These are phyloP conservation scores for Fusarium continuum DNA, from an alignment of 2,329 filamentous ascomycete genomes.

Conservation along the genomic window DNA sequence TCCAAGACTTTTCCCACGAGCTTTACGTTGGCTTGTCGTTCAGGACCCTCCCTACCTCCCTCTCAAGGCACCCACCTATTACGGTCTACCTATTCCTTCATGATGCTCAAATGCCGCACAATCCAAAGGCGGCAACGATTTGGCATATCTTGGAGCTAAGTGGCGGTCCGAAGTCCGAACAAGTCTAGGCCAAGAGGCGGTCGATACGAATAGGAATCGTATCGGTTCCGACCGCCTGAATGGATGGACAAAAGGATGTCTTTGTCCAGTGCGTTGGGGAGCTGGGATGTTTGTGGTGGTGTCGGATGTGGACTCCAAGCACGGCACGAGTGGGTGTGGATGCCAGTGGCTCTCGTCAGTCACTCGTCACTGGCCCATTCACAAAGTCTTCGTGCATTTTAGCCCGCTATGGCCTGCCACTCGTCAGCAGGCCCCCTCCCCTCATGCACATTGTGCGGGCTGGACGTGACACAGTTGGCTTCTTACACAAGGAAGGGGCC, in stretches of 20 bases:
- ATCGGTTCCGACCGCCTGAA: constrained; percentile 15
- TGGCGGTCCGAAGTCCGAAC: constrained; percentile 26
- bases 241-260: constrained; percentile 36
- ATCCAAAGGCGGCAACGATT: constrained; percentile 17
- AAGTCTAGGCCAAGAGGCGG: constrained; percentile 22
- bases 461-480: constrained; percentile 34
- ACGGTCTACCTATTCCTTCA: constrained; percentile 3
- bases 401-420: constrained; percentile 36
- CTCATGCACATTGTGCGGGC: constrained; percentile 34
- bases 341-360: constrained; percentile 28
- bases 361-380: constrained; percentile 33
- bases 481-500: constrained; percentile 32
- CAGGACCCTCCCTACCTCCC: not conserved
- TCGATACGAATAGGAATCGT: constrained; percentile 23
- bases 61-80: not conserved
- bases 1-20: constrained; percentile 18
- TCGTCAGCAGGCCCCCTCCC: constrained; percentile 32
- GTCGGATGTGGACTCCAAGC: constrained; percentile 35
- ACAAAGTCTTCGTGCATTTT: constrained; percentile 29
- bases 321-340: constrained; percentile 34
- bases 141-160: constrained; percentile 14
- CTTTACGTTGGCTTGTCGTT: constrained; percentile 1
- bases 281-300: constrained; percentile 40
- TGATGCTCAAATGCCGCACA: constrained; percentile 13
- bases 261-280: constrained; percentile 32